phyloP scores from a whole-genome alignment of 176 grass and related monocot genomes.

The Oropetium thomaeum region DNA sequence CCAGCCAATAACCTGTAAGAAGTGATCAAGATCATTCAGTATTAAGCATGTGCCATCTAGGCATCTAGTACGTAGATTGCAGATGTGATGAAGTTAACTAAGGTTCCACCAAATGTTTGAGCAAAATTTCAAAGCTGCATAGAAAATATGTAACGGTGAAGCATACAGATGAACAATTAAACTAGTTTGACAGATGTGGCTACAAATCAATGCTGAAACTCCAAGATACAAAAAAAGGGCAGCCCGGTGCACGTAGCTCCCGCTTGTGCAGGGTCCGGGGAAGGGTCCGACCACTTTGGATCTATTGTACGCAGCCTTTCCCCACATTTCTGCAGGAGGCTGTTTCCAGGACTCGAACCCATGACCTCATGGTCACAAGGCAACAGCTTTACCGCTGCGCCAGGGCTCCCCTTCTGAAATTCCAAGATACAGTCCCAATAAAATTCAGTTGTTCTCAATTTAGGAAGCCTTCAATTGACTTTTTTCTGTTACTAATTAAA shows the following conservation, averaged over 20 bases:
- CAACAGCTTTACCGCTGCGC: no score
- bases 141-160: neutral
- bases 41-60: constrained; percentile 3
- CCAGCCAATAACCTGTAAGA: constrained; percentile 77
- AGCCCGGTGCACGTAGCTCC: no score
- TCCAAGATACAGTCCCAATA: neutral
- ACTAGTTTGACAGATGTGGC: neutral
- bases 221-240: neutral
- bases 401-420: no score
- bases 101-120: constrained; percentile 5
- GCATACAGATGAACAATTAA: no score
- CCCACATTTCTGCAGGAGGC: no score
- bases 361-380: no score
- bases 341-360: no score
- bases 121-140: neutral
- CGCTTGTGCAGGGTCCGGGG: no score
- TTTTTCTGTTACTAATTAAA: neutral
- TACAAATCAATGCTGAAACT: neutral
- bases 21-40: constrained; percentile 12
- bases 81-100: neutral
- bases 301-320: no score
- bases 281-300: no score
- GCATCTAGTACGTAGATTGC: neutral
- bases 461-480: neutral
- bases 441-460: neutral